phyloP scores from a whole-genome alignment of 2,329 filamentous ascomycete species.

The Colletotrichum cuscutae region DNA sequence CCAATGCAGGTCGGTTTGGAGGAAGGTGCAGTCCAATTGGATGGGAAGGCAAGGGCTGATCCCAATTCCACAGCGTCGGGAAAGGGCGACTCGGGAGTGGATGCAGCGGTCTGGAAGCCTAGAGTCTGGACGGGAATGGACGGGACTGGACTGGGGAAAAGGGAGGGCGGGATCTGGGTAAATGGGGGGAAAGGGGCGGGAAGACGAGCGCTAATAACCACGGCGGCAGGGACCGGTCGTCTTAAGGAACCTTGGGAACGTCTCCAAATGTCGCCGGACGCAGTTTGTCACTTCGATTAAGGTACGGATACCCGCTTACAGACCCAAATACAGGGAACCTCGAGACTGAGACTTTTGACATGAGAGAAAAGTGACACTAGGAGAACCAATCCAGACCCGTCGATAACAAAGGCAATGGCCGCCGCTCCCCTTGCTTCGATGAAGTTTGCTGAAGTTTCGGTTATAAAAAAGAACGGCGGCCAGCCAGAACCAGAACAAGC shows the following conservation, averaged over 20 bases:
- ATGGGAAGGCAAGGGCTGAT: neutral
- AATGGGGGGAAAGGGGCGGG: neutral
- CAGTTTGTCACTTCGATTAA: neutral
- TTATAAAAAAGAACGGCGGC: neutral
- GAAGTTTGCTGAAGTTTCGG: neutral
- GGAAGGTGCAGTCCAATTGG: neutral
- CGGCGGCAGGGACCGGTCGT: neutral
- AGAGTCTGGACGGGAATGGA: neutral
- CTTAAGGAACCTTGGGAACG: neutral
- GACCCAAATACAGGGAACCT: neutral
- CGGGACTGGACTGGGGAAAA: neutral
- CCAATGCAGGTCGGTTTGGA: no score
- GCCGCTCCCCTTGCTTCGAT: neutral
- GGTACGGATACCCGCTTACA: neutral
- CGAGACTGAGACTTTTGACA: neutral
- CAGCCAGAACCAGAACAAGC: neutral
- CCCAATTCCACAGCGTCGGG: neutral
- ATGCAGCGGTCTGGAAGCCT: no score
- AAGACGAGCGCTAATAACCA: neutral
- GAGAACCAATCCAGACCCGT: neutral
- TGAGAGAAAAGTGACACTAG: neutral
- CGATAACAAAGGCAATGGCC: conserved; percentile 18
- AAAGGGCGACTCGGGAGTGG: neutral
- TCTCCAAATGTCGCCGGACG: neutral
- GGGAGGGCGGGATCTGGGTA: neutral